Conservation (phyloP, 75 land plant species). For the Picea glauca region DNA sequence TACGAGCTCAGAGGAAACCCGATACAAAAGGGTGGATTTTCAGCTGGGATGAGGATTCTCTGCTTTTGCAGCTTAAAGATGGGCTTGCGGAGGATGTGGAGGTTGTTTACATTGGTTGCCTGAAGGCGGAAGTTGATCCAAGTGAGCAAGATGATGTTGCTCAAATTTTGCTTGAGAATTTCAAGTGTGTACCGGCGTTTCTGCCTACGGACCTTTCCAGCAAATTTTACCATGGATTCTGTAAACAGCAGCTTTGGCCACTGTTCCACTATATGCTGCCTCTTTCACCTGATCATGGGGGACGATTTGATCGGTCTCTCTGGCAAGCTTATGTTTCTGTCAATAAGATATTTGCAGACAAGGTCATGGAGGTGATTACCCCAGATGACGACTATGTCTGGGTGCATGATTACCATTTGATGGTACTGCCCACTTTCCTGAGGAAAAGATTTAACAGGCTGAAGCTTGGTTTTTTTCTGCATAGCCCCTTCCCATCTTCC, state of each 20-base stretch:
- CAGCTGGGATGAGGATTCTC: conserved; percentile 66
- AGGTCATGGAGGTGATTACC: conserved; percentile 52
- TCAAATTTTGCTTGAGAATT: conserved; percentile 35
- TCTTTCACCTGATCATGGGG: conserved; percentile 42
- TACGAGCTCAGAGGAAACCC: conserved; percentile 27
- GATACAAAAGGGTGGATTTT: conserved; percentile 32
- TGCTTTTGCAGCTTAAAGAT: conserved; percentile 64
- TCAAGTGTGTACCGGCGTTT: conserved; percentile 70
- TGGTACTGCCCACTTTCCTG: conserved; percentile 48
- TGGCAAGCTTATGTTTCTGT: conserved; percentile 54
- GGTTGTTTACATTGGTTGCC: conserved; percentile 60
- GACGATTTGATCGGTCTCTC: conserved; percentile 30
- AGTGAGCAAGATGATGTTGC: conserved; percentile 57
- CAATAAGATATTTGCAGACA: conserved; percentile 72
- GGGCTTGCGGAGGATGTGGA: conserved; percentile 43
- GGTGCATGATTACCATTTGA: conserved; percentile 58
- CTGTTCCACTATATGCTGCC: conserved; percentile 77
- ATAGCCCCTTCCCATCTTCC: conserved; percentile 48
- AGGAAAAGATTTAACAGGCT: conserved; percentile 35
- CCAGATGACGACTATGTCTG: conserved; percentile 81
- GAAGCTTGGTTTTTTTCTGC: conserved; percentile 50
- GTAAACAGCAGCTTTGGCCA: conserved; percentile 80
- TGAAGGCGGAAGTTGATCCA: conserved; percentile 47
- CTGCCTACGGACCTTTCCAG: conserved; percentile 33
- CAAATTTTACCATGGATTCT: conserved; percentile 69